A percentile compares a stretch with the other conserved stretches of the same genome.
Evolutionary conservation across 768 basidiomycete species (phyloP).

Genomic region (Hygrocybe coccinea): DNA sequence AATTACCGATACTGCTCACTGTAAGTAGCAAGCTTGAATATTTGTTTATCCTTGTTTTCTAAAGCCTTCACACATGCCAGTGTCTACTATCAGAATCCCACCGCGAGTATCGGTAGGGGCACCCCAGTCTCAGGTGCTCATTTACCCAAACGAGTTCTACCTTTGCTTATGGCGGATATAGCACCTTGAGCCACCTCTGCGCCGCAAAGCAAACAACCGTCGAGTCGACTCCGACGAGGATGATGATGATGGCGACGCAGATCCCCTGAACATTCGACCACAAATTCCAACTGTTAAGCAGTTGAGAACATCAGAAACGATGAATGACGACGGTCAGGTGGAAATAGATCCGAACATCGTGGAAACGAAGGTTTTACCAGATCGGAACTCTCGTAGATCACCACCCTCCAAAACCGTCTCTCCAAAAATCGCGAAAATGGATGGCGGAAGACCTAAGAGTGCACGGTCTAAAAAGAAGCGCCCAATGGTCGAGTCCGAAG

Average conservation of each 20-base stretch:
- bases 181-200: conserved; percentile 11
- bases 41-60: conserved; percentile 3
- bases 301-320: conserved; percentile 5
- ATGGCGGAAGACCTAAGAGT: conserved; percentile 15
- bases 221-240: conserved; percentile 7
- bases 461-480: conserved; percentile 20
- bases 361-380: conserved; percentile 13
- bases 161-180: conserved; percentile 9
- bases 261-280: conserved; percentile 24
- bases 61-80: background rate
- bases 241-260: conserved; percentile 12
- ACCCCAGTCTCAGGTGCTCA: conserved; percentile 4
- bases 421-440: conserved; percentile 8
- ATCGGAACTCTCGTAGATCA: background rate
- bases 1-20: too few species aligned
- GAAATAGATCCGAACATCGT: conserved; percentile 13
- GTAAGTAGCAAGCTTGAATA: too few species aligned
- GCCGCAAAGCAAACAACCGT: conserved; percentile 3
- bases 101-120: conserved; percentile 10
- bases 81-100: background rate
- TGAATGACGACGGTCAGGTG: conserved; percentile 10
- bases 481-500: conserved; percentile 23
- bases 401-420: background rate
- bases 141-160: background rate
- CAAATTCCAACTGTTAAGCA: conserved; percentile 22